Percentiles rank a stretch among this genome's conserved stretches.
Evolutionary conservation across 2,329 filamentous ascomycete species (phyloP).

Genomic region (Tympanopsis confertula): DNA sequence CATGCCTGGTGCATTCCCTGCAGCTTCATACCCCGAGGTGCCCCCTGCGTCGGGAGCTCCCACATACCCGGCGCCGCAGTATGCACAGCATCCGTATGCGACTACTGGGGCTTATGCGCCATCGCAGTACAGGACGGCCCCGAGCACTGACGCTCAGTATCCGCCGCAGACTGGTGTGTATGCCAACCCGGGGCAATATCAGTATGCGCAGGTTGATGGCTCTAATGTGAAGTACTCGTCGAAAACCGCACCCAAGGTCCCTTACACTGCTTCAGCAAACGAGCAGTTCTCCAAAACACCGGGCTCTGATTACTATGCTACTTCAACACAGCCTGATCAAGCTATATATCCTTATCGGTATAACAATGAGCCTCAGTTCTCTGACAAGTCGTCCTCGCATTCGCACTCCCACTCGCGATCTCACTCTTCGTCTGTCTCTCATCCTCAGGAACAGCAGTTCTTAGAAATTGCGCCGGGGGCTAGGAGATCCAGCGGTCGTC

Average conservation of each 20-base stretch:
- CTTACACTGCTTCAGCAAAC: too few relatives aligned
- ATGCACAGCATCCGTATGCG: neutral
- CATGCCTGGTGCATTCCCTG: slow-evolving; percentile 1
- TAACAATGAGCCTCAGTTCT: too few relatives aligned
- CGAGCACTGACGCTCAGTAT: too few relatives aligned
- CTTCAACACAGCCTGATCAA: too few relatives aligned
- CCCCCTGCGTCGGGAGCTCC: neutral
- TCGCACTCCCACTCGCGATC: neutral
- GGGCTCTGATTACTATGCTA: too few relatives aligned
- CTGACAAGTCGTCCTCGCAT: too few relatives aligned
- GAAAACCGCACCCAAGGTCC: neutral
- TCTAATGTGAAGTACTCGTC: neutral
- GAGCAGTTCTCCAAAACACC: too few relatives aligned
- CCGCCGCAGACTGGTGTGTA: too few relatives aligned
- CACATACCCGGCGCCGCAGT: neutral
- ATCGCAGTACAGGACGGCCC: too few relatives aligned
- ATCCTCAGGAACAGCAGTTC: neutral
- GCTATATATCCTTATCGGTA: too few relatives aligned
- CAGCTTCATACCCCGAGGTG: neutral
- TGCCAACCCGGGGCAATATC: neutral
- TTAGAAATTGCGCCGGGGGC: neutral
- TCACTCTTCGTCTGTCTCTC: neutral
- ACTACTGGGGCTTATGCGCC: too few relatives aligned
- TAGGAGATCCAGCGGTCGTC: neutral
- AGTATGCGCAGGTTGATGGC: slow-evolving; percentile 1